Conservation (phyloP, 257 asterid species). For the Pogostemon cablin region DNA sequence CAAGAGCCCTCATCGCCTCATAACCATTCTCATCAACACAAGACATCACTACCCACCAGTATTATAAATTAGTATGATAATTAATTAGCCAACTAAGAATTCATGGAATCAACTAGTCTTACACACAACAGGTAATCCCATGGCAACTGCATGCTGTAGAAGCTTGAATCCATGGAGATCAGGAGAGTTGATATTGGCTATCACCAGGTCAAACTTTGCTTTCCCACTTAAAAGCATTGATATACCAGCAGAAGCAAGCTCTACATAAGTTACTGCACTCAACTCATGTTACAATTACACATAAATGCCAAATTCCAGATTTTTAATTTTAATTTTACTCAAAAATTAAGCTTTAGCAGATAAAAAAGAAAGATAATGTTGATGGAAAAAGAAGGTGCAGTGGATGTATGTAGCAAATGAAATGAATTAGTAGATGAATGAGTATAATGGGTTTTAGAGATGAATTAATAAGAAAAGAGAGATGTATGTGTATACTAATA, state of each 20-base stretch:
- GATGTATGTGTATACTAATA: not conserved
- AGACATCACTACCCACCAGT: conserved; percentile 37
- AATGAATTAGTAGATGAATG: too few species aligned
- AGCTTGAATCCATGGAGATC: conserved; percentile 51
- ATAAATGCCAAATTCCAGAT: not conserved
- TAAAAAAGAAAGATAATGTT: not conserved
- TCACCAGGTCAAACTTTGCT: conserved; percentile 41
- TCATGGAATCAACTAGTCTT: conserved; percentile 1
- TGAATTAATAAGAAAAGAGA: not conserved
- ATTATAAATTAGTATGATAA: not conserved
- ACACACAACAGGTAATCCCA: conserved; percentile 48
- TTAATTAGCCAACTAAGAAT: not conserved
- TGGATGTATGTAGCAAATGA: not conserved
- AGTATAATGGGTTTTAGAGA: not conserved
- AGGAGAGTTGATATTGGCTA: conserved; percentile 50
- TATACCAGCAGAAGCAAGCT: conserved; percentile 46
- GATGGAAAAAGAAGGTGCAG: not conserved
- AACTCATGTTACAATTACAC: too few species aligned
- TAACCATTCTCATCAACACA: conserved; percentile 33
- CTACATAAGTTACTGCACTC: conserved; percentile 38
- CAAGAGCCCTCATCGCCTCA: conserved; percentile 48
- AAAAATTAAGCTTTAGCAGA: not conserved
- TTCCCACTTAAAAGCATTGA: conserved; percentile 42
- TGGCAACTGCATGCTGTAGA: conserved; percentile 35
- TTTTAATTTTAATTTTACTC: not conserved